phyloP scores from a whole-genome alignment of 2,329 filamentous ascomycete genomes.

The Verticillium klebahnii region DNA sequence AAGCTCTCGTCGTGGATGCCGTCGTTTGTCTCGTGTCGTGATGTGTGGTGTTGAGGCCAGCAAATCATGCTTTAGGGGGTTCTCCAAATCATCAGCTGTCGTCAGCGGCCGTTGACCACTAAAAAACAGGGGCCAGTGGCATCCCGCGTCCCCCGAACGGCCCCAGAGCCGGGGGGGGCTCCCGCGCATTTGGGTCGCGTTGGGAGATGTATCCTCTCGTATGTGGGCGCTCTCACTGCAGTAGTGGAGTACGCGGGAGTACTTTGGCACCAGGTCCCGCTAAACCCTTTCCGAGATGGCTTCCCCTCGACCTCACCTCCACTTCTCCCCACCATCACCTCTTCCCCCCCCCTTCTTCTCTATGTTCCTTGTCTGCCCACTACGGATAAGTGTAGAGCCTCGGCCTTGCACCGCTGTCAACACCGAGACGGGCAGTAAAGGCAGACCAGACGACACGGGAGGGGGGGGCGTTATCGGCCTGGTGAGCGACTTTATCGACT shows the following conservation, averaged over 20 bases:
- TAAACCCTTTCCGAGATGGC: not conserved
- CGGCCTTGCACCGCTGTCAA: not conserved
- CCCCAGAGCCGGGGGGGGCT: not conserved
- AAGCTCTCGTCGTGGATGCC: no score
- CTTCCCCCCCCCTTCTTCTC: not conserved
- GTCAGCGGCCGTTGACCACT: not conserved
- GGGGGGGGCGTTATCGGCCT: not conserved
- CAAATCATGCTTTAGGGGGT: not conserved
- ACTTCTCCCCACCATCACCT: not conserved
- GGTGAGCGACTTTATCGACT: not conserved
- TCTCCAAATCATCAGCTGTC: not conserved
- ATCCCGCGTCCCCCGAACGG: not conserved
- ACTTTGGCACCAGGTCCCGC: not conserved
- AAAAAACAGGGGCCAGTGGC: not conserved
- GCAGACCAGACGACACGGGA: not conserved
- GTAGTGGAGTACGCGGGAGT: not conserved
- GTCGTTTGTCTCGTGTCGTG: not conserved
- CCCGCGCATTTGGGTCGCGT: not conserved
- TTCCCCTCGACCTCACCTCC: not conserved
- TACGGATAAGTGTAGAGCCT: not conserved
- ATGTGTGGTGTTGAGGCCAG: not conserved
- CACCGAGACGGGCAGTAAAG: not conserved
- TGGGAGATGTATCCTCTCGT: not conserved
- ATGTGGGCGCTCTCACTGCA: not conserved
- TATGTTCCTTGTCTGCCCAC: not conserved